Evolutionary conservation across 2,329 filamentous ascomycete species (phyloP), one percentile per base, ranked within the genome.

Genomic region (Fusarium bulbicola): DNA sequence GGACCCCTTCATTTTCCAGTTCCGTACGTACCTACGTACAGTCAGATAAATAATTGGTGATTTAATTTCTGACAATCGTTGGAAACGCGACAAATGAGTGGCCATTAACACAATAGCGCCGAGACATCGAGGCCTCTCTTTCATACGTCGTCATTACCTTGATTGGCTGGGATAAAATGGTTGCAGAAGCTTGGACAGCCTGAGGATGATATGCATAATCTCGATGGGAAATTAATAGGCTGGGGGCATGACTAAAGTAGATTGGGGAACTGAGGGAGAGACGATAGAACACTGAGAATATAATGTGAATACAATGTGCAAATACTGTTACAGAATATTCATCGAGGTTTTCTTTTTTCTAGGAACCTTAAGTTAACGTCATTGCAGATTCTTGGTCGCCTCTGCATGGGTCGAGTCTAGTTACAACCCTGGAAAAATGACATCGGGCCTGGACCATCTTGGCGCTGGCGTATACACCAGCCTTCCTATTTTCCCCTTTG

Each of bases 401-500:
- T 46, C 18, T 54, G 12, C 36, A 62, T 56, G 42, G 63, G 34
- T 32, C 21, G 30, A 66, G 37, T 47, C 46, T 34, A 43, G 42
- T 45, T 26, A 68, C 26, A 24, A 30, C 45, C 52, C 52, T 69
- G 59, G 26, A 67, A 67, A 52, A 28, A 54, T 28, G 47, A 36
- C 40, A 13, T 16, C 16, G 46, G 28, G 50, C 52, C 52, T 47
- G 52, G 59, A 24, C 66, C 52, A 64, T 42, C 59, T 58, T 69
- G 58, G 65, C 58, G 45, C 40, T 69, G 59, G 59, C 49, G 54
- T 47, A 39, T 26, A 65, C 46, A 69, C 66, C 66, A 69, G 49
- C 66, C 66, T 65, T 68, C 66, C 43, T 40, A 69, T 65, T 69
- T 68, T 69, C 58, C 50, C 66, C 66, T 59, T 64, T 69, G 28